These are phyloP conservation scores for Dactylonectria estremocensis DNA, from an alignment of 2,329 filamentous ascomycete genomes.

Conservation along the genomic window DNA sequence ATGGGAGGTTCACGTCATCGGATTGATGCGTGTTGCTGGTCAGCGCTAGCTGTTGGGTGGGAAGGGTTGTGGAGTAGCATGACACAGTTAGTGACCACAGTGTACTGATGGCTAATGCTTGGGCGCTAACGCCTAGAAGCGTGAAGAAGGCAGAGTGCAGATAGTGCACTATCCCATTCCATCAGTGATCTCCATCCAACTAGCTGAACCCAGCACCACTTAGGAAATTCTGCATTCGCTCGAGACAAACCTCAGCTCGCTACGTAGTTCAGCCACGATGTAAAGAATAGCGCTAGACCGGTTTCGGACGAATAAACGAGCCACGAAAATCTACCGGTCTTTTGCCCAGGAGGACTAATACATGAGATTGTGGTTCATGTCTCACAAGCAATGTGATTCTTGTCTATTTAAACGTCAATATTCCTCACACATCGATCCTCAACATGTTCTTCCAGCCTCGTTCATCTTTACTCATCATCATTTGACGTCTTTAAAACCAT, in stretches of 20 bases:
- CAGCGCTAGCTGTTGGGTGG: not conserved
- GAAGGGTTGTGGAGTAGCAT: not conserved
- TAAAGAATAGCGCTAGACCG: slow-evolving; percentile 30
- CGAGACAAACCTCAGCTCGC: not conserved
- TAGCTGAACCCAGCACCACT: not conserved
- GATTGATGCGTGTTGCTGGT: not conserved
- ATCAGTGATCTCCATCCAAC: not conserved
- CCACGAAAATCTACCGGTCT: slow-evolving; percentile 24
- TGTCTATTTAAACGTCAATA: not conserved
- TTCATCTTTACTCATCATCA: not conserved
- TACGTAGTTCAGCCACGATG: not conserved
- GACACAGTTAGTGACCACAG: not conserved
- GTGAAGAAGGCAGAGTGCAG: too few species aligned
- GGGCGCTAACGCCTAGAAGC: too few species aligned
- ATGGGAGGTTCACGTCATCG: not conserved
- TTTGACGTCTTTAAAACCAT: slow-evolving; percentile 26
- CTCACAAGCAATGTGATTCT: not conserved
- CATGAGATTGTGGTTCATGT: not conserved
- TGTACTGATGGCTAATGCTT: too few species aligned
- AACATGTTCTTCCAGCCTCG: not conserved
- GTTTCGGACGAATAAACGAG: slow-evolving; percentile 43
- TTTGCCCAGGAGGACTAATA: not conserved
- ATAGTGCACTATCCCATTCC: too few species aligned
- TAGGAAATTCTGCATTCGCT: not conserved
- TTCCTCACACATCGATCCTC: too few species aligned